Evolutionary conservation across 2,329 filamentous ascomycete genomes (phyloP).

Genomic region (Clathrospora elynae): DNA sequence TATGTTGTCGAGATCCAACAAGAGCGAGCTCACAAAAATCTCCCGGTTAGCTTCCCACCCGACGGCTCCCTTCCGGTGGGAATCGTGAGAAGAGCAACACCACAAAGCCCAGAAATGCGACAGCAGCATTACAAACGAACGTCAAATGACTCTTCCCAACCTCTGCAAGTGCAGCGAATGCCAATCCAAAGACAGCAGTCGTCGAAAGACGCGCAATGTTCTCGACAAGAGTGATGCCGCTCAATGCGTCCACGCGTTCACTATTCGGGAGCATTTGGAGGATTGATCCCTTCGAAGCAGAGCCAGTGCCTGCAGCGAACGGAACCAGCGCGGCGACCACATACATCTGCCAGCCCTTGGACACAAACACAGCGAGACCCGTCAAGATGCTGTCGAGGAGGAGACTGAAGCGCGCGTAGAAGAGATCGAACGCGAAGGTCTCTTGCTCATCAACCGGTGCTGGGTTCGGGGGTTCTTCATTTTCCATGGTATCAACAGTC

Average conservation of each 20-base stretch:
- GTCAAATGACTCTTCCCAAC: slow-evolving; percentile 65
- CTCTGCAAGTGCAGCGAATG: slow-evolving; percentile 67
- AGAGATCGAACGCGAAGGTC: slow-evolving; percentile 66
- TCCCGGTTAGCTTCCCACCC: not conserved
- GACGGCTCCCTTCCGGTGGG: slow-evolving; percentile 50
- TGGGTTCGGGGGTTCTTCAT: slow-evolving; percentile 55
- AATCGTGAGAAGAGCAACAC: slow-evolving; percentile 55
- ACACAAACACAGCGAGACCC: slow-evolving; percentile 65
- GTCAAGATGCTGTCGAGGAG: slow-evolving; percentile 69
- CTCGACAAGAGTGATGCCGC: slow-evolving; percentile 71
- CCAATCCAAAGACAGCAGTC: slow-evolving; percentile 67
- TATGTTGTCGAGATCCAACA: not conserved
- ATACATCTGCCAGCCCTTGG: slow-evolving; percentile 70
- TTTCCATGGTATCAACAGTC: slow-evolving; percentile 56
- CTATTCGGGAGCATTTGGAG: slow-evolving; percentile 69
- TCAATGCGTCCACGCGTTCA: slow-evolving; percentile 68
- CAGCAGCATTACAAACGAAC: slow-evolving; percentile 68
- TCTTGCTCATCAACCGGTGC: slow-evolving; percentile 50
- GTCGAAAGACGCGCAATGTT: slow-evolving; percentile 69
- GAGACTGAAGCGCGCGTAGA: slow-evolving; percentile 69
- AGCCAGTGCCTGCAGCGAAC: slow-evolving; percentile 70
- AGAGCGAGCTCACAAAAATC: not conserved
- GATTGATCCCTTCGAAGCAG: slow-evolving; percentile 74
- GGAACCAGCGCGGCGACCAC: slow-evolving; percentile 68
- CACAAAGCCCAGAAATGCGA: slow-evolving; percentile 59